These are phyloP conservation scores for Rhodotorula sp. DNA, from an alignment of 1,284 basidiomycete species.

Conservation along the genomic window DNA sequence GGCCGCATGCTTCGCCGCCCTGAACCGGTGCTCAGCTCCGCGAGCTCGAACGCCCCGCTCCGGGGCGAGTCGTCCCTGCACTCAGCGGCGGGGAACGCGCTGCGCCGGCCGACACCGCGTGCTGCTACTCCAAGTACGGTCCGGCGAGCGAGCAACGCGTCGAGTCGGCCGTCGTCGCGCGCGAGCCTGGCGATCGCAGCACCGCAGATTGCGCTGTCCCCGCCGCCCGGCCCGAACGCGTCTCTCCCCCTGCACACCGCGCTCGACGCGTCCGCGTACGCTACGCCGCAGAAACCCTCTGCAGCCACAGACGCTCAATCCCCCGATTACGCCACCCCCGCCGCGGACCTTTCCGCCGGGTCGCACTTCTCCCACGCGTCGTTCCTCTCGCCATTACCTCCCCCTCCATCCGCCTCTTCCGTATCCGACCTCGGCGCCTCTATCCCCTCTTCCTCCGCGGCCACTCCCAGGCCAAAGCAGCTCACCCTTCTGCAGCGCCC, in stretches of 20 bases:
- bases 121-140: too few species aligned
- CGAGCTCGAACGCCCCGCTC: not conserved
- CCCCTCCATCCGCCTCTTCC: not conserved
- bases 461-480: not conserved
- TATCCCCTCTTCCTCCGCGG: not conserved
- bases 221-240: not conserved
- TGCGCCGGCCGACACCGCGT: not conserved
- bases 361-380: not conserved
- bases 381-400: slow-evolving; percentile 8
- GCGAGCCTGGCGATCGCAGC: not conserved
- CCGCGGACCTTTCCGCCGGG: not conserved
- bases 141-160: too few species aligned
- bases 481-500: not conserved
- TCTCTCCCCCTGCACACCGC: not conserved
- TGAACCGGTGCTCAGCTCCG: not conserved
- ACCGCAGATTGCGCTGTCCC: not conserved
- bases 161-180: not conserved
- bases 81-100: not conserved
- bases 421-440: not conserved
- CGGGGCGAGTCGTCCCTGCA: not conserved
- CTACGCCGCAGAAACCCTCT: not conserved
- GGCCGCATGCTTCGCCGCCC: not conserved
- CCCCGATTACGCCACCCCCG: not conserved
- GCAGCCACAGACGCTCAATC: too few species aligned
- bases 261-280: not conserved